Conservation (phyloP, 345 rosid species). For the Citrus maxima region DNA sequence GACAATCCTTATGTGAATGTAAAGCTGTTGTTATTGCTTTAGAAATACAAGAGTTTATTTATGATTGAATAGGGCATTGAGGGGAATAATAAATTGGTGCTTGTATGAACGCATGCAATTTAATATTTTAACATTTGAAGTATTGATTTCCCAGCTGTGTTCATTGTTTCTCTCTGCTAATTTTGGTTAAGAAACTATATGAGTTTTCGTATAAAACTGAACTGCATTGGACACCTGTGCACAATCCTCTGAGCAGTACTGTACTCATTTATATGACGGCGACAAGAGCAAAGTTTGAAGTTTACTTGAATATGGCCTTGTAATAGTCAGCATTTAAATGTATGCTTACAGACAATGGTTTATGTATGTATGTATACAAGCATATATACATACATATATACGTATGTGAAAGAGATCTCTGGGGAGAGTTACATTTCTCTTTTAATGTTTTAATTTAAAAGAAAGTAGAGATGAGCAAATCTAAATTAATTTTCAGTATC, state of each 20-base stretch:
- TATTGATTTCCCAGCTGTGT: constrained; percentile 14
- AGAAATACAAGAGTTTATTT: too few species aligned
- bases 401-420: background rate
- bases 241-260: background rate
- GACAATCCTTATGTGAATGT: background rate
- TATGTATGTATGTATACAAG: background rate
- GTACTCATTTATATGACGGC: constrained; percentile 17
- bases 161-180: background rate
- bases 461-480: too few species aligned
- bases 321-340: background rate
- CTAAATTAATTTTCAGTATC: too few species aligned
- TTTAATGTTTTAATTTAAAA: too few species aligned
- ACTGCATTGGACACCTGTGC: constrained; percentile 17
- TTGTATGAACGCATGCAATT: background rate
- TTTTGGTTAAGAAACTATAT: constrained; percentile 15
- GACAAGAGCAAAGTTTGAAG: constrained; percentile 20
- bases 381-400: background rate
- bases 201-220: constrained; percentile 14
- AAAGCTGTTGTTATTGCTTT: background rate
- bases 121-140: constrained; percentile 13
- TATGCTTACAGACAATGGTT: background rate
- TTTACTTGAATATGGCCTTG: background rate
- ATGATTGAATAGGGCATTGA: background rate
- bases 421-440: too few species aligned
- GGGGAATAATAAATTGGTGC: background rate